Conservation (phyloP, 768 basidiomycete species). For the Leccinum variicolor region DNA sequence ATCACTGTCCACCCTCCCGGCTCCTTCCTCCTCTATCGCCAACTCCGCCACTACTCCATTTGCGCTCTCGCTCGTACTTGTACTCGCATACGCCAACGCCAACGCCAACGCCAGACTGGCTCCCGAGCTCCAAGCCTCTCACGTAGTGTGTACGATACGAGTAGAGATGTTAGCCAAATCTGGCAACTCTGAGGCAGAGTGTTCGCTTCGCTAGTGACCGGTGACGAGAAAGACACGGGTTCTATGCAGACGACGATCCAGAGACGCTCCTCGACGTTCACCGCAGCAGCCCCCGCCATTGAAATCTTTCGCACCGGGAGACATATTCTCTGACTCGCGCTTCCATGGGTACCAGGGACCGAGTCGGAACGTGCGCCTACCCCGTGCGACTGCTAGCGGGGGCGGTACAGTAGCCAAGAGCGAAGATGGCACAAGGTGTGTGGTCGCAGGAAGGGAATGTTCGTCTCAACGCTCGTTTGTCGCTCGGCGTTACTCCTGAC, state of each 20-base stretch:
- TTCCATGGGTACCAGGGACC: slow-evolving; percentile 43
- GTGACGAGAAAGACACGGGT: neutral
- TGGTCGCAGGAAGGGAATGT: slow-evolving; percentile 81
- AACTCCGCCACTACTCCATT: no score
- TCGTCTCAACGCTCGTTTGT: slow-evolving; percentile 19
- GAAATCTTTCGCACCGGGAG: slow-evolving; percentile 10
- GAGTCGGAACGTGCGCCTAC: slow-evolving; percentile 55
- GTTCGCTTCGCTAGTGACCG: neutral
- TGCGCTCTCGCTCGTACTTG: no score
- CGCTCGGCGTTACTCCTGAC: slow-evolving; percentile 6
- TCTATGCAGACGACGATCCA: slow-evolving; percentile 25
- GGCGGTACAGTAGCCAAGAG: slow-evolving; percentile 67
- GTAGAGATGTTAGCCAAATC: slow-evolving; percentile 1
- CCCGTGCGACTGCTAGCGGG: slow-evolving; percentile 56
- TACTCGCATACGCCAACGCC: no score
- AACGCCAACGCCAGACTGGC: no score
- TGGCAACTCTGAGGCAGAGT: neutral
- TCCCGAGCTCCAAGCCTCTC: neutral
- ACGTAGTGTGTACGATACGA: neutral
- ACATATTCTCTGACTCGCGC: slow-evolving; percentile 41
- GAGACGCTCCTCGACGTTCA: slow-evolving; percentile 26
- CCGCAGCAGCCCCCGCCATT: slow-evolving; percentile 3
- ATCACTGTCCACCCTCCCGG: no score
- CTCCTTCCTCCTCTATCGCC: no score
- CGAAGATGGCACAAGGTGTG: slow-evolving; percentile 64